phyloP scores from a whole-genome alignment of 2,329 filamentous ascomycete species.

The Chaetomium strumarium region DNA sequence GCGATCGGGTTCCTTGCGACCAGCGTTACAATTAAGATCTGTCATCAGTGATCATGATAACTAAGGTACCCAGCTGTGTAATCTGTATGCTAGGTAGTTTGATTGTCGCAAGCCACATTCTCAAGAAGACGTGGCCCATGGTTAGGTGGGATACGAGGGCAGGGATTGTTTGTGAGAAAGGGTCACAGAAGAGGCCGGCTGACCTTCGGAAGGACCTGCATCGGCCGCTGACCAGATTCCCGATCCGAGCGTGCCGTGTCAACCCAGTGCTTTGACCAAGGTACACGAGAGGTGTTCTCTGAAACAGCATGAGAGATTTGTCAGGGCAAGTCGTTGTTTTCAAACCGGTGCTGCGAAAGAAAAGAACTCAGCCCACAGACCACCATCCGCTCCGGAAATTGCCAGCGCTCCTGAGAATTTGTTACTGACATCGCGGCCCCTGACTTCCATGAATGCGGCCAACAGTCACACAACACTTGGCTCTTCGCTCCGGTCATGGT shows the following conservation, averaged over 20 bases:
- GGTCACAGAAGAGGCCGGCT: constrained; percentile 12
- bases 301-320: constrained; percentile 9
- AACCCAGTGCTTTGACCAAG: constrained; percentile 1
- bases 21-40: constrained; percentile 2
- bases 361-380: constrained; percentile 4
- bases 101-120: constrained; percentile 9
- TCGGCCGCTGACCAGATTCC: constrained; percentile 1
- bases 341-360: background rate
- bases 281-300: too few species aligned
- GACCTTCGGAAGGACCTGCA: constrained; percentile 9
- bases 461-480: too few species aligned
- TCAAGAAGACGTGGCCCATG: constrained; percentile 3
- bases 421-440: background rate
- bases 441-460: background rate
- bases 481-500: background rate
- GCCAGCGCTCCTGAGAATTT: constrained; percentile 5
- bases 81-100: too few species aligned
- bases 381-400: constrained; percentile 6
- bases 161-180: constrained; percentile 5
- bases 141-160: background rate
- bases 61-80: too few species aligned
- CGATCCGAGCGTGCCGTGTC: constrained; percentile 6
- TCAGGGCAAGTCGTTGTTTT: too few species aligned
- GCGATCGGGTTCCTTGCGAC: background rate
- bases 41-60: background rate